Evolutionary conservation across 2,329 filamentous ascomycete genomes (phyloP), one percentile per base, ranked within the genome.

Genomic region (Fusarium luffae): DNA sequence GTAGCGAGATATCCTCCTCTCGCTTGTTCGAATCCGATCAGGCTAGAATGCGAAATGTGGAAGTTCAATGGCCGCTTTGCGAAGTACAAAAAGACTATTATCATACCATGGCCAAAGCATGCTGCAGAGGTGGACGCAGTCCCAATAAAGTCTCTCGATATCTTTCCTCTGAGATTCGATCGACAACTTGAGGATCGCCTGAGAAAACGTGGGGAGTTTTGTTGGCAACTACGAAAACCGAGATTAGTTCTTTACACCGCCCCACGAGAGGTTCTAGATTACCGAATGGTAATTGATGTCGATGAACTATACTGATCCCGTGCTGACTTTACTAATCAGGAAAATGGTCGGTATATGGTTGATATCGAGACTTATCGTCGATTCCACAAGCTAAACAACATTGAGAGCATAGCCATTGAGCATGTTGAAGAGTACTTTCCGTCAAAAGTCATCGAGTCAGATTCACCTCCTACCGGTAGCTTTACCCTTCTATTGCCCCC

Each of bases 121-220:
- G 34, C 2, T 4, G 1, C 18, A 7, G 34, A 37, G 5, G 1
- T 7, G 34, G 34, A 37, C 5, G 7, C 5, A n/a, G 5, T 37
- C 10, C 10, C 18, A n/a, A 37, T 37, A 11, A n/a, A 1, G 10
- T 37, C 34, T 11, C 34, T 37, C 18, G 0, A 12, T n/a, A n/a
- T n/a, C 10, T 37, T 37, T n/a, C 34, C 34, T 12, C 10, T 37
- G 0, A n/a, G 2, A n/a, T n/a, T 37, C 5, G 18, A 37, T 37
- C 10, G 3, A n/a, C 1, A 5, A 7, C 18, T n/a, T n/a, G 18
- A 37, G 18, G 3, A n/a, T 11, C 18, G 5, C 0, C 18, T 37
- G 5, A 37, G 34, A 37, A n/a, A n/a, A 11, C 34, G 34, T 12
- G 34, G 34, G 5, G 18, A n/a, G 18, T n/a, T n/a, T 7, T 12